A percentile compares a stretch with the other conserved stretches of the same genome.
Conservation (phyloP, 2,329 filamentous ascomycete genomes). For the Neofusicoccum kwambonambiense region DNA sequence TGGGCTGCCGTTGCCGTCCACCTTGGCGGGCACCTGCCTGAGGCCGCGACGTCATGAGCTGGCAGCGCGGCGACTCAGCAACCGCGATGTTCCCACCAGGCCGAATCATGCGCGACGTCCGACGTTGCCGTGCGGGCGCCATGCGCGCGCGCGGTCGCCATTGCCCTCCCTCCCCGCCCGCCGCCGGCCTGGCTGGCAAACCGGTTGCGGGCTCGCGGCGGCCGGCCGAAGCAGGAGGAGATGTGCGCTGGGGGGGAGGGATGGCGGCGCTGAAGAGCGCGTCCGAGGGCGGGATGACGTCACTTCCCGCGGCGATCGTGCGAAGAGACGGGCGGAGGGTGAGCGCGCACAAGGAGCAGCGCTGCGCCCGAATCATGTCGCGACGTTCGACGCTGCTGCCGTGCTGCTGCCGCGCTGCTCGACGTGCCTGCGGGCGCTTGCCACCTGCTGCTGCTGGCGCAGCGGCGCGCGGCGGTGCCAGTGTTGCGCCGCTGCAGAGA, state of each 20-base stretch:
- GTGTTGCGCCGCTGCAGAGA: neutral
- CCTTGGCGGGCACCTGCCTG: neutral
- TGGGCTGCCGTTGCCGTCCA: neutral
- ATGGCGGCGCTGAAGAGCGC: neutral
- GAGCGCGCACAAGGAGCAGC: neutral
- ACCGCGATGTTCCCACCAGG: constrained; percentile 4
- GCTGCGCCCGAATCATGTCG: neutral
- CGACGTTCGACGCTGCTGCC: neutral
- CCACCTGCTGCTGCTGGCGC: too few relatives aligned
- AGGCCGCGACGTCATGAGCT: constrained; percentile 12
- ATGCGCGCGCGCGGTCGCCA: neutral
- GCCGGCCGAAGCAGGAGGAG: neutral
- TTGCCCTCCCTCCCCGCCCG: neutral
- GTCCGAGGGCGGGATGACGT: neutral
- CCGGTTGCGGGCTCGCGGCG: too few relatives aligned
- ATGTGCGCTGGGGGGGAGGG: neutral
- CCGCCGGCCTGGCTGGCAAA: too few relatives aligned
- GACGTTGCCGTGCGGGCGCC: neutral
- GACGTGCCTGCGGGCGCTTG: too few relatives aligned
- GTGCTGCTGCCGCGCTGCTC: neutral
- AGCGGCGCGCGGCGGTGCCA: neutral
- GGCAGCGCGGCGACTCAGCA: constrained; percentile 1
- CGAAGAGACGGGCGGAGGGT: neutral
- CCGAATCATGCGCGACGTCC: constrained; percentile 6
- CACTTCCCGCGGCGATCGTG: neutral